Evolutionary conservation across 2,329 filamentous ascomycete species (phyloP).

Genomic region (Aureobasidium sp.): DNA sequence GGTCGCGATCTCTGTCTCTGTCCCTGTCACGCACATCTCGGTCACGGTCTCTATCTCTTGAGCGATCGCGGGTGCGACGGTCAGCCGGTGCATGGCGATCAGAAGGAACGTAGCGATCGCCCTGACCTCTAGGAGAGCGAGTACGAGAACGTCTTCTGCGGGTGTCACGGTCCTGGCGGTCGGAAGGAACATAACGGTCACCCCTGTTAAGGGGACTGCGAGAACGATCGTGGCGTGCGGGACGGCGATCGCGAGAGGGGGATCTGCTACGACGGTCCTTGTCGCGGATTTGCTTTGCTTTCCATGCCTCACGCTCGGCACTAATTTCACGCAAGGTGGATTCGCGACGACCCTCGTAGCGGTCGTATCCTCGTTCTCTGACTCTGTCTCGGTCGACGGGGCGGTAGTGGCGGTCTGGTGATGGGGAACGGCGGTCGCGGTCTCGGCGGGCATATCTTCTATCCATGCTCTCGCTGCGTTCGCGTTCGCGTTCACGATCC

Average conservation of each 20-base stretch:
- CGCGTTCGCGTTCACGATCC: slow-evolving; percentile 33
- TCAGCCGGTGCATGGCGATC: slow-evolving; percentile 10
- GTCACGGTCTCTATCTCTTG: slow-evolving; percentile 16
- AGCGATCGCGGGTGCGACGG: slow-evolving; percentile 9
- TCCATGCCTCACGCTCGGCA: slow-evolving; percentile 26
- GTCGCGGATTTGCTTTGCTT: slow-evolving; percentile 20
- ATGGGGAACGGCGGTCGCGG: neutral
- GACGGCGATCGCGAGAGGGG: slow-evolving; percentile 14
- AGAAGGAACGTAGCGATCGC: slow-evolving; percentile 14
- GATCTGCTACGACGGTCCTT: slow-evolving; percentile 7
- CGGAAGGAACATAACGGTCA: slow-evolving; percentile 16
- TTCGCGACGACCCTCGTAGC: slow-evolving; percentile 15
- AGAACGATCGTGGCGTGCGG: slow-evolving; percentile 18
- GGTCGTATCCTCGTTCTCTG: slow-evolving; percentile 9
- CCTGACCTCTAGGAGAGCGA: slow-evolving; percentile 7
- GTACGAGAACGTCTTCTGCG: slow-evolving; percentile 15
- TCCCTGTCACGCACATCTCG: slow-evolving; percentile 10
- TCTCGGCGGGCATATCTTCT: slow-evolving; percentile 13
- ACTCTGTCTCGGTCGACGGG: slow-evolving; percentile 11
- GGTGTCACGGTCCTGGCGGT: slow-evolving; percentile 34
- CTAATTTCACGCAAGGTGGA: slow-evolving; percentile 24
- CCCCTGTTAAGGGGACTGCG: neutral
- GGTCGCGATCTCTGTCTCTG: slow-evolving; percentile 11
- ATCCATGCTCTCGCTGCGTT: slow-evolving; percentile 23
- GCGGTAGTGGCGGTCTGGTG: slow-evolving; percentile 12